Conservation (phyloP, 352 stramenopile genomes). For the Globisporangium okanoganense region DNA sequence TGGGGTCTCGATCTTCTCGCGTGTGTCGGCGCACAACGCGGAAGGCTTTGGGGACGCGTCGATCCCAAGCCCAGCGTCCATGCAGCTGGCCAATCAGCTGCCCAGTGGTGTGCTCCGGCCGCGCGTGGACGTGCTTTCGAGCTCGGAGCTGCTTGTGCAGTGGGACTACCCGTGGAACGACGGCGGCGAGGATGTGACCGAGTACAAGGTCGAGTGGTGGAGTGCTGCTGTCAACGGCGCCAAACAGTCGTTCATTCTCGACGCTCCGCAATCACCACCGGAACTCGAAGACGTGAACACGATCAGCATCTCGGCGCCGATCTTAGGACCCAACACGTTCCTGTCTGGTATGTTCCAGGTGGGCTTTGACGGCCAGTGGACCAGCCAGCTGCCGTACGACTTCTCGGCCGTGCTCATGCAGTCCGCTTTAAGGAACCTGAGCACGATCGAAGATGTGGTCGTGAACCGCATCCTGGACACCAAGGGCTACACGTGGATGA, state of each 20-base stretch:
- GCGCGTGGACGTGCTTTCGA: constrained; percentile 49
- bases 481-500: constrained; percentile 77
- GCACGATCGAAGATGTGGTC: constrained; percentile 49
- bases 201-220: constrained; percentile 83
- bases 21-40: constrained; percentile 53
- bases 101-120: constrained; percentile 31
- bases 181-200: constrained; percentile 61
- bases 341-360: constrained; percentile 87
- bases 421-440: constrained; percentile 36
- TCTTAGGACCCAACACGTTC: constrained; percentile 31
- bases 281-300: constrained; percentile 57
- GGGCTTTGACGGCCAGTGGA: constrained; percentile 85
- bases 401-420: constrained; percentile 82
- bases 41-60: constrained; percentile 44
- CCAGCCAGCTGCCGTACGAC: constrained; percentile 81
- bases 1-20: constrained; percentile 55
- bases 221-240: constrained; percentile 25
- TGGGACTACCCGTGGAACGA: constrained; percentile 69
- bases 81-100: constrained; percentile 51
- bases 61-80: constrained; percentile 34
- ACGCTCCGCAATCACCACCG: constrained; percentile 30
- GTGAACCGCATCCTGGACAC: constrained; percentile 55
- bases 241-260: constrained; percentile 51
- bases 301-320: constrained; percentile 69
- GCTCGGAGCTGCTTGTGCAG: constrained; percentile 65